Evolutionary conservation across 2,329 filamentous ascomycete genomes (phyloP).

Genomic region (Penicillium sp.): DNA sequence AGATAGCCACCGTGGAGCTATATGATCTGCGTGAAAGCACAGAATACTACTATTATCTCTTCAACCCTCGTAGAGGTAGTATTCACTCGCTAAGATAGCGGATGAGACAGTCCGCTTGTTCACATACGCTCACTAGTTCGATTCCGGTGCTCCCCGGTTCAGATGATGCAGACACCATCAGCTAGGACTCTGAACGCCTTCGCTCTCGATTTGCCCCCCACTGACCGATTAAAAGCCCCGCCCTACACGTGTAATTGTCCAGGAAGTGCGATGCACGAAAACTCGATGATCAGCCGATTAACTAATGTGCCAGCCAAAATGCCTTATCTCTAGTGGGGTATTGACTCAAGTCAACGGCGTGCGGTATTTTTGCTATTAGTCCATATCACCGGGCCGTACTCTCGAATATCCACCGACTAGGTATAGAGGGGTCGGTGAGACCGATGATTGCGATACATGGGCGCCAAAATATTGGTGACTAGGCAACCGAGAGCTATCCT

Average conservation of each 20-base stretch:
- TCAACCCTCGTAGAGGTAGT: neutral
- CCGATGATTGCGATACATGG: too few relatives aligned
- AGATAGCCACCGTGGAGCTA: neutral
- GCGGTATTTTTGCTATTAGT: too few relatives aligned
- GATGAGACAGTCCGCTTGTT: neutral
- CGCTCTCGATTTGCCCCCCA: neutral
- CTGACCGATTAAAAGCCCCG: slow-evolving; percentile 6
- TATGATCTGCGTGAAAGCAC: slow-evolving; percentile 1
- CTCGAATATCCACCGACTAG: too few relatives aligned
- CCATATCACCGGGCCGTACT: too few relatives aligned
- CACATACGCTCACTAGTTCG: neutral
- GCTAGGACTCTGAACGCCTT: too few relatives aligned
- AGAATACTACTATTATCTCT: neutral
- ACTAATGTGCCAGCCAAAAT: too few relatives aligned
- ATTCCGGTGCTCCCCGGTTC: slow-evolving; percentile 3
- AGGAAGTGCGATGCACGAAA: neutral
- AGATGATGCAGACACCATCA: neutral
- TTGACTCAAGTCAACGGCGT: too few relatives aligned
- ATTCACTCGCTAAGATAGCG: neutral
- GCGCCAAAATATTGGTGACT: too few relatives aligned
- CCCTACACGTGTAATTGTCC: neutral
- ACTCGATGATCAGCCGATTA: too few relatives aligned
- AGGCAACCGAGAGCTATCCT: too few relatives aligned
- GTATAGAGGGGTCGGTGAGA: too few relatives aligned
- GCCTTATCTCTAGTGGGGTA: too few relatives aligned